A percentile compares a stretch with the other conserved stretches of the same genome.
Conservation (phyloP, 176 grass and related monocot genomes). For the Alopecurus myosuroides region DNA sequence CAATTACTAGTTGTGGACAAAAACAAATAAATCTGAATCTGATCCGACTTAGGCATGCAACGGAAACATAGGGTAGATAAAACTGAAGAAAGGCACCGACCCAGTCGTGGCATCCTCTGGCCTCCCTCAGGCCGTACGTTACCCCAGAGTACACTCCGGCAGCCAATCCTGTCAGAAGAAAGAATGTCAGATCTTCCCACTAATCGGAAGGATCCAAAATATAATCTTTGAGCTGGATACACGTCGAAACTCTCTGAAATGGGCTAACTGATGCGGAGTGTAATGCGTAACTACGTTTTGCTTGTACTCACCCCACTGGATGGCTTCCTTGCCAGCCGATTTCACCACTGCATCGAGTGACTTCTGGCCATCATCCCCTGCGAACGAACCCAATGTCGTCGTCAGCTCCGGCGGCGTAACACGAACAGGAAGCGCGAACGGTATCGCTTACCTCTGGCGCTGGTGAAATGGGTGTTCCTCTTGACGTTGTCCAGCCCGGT, state of each 20-base stretch:
- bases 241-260: background rate
- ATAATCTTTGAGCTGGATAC: background rate
- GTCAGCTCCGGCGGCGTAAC: background rate
- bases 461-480: slow-evolving; percentile 51
- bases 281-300: no score
- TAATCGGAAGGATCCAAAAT: background rate
- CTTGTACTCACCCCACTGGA: slow-evolving; percentile 77
- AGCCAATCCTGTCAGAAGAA: slow-evolving; percentile 43
- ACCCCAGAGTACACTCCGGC: slow-evolving; percentile 80
- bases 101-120: slow-evolving; percentile 86
- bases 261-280: no score
- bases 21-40: background rate
- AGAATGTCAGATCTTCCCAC: background rate
- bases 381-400: background rate
- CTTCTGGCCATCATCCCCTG: slow-evolving; percentile 76
- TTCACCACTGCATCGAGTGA: slow-evolving; percentile 88
- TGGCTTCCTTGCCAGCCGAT: slow-evolving; percentile 63
- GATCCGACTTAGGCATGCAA: no score
- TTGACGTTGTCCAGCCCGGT: slow-evolving; percentile 36
- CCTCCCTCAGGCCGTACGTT: slow-evolving; percentile 75
- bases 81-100: background rate
- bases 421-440: background rate
- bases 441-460: slow-evolving; percentile 14
- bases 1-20: background rate
- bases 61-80: background rate